phyloP scores from a whole-genome alignment of 805 yeast genomes.

The Candida sithepensis region DNA sequence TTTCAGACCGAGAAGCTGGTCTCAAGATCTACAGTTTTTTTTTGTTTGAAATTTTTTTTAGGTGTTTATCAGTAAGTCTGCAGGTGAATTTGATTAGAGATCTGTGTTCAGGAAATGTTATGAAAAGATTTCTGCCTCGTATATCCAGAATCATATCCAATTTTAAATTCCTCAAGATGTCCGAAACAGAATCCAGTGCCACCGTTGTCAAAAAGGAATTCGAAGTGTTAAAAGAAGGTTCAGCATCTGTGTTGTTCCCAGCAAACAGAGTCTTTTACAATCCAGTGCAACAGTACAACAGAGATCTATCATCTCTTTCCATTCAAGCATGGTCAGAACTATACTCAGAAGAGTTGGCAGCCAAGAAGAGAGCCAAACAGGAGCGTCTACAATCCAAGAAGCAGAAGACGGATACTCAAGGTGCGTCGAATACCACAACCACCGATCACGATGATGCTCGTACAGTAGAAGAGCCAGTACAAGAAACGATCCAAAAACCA shows the following conservation, averaged over 20 bases:
- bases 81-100: too few relatives aligned
- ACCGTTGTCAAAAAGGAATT: constrained; percentile 21
- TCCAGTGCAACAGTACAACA: constrained; percentile 93
- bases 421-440: constrained; percentile 4
- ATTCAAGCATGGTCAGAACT: constrained; percentile 83
- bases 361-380: constrained; percentile 26
- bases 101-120: background rate
- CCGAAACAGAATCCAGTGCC: background rate
- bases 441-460: too few relatives aligned
- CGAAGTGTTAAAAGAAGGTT: constrained; percentile 61
- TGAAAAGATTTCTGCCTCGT: background rate
- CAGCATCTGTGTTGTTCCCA: constrained; percentile 78
- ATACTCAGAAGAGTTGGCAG: constrained; percentile 38
- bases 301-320: constrained; percentile 83
- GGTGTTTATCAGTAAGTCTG: too few relatives aligned
- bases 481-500: background rate
- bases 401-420: constrained; percentile 11
- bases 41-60: too few relatives aligned
- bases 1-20: background rate
- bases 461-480: constrained; percentile 2
- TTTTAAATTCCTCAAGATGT: background rate
- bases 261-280: constrained; percentile 90
- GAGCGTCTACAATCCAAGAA: constrained; percentile 19
- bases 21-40: background rate
- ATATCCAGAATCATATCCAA: background rate